Conservation (phyloP, 371 early-diverging fungal species). For the Lichtheimia ramosa region DNA sequence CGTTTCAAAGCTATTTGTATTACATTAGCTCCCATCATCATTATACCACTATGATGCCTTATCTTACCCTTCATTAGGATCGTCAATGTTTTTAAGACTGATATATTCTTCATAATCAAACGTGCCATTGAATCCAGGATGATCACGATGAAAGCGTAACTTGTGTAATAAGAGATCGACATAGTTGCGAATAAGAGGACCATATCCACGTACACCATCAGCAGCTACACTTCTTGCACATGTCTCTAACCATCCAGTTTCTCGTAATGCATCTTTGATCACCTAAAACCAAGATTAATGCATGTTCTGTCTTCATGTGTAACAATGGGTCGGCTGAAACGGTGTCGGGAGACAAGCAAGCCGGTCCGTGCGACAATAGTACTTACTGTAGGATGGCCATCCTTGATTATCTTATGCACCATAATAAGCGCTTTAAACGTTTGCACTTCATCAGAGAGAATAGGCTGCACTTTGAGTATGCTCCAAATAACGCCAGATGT, state of each 20-base stretch:
- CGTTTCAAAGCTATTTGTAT: conserved; percentile 75
- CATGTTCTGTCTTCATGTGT: neutral
- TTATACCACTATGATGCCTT: neutral
- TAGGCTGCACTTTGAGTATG: conserved; percentile 82
- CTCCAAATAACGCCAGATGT: conserved; percentile 87
- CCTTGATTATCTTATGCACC: conserved; percentile 93
- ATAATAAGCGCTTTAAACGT: conserved; percentile 95
- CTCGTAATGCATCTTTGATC: conserved; percentile 75
- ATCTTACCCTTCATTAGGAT: conserved; percentile 94
- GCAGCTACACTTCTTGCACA: conserved; percentile 66
- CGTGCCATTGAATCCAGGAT: conserved; percentile 92
- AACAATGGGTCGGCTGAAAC: neutral
- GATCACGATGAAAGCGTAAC: conserved; percentile 87
- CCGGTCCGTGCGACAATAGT: neutral
- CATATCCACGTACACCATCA: conserved; percentile 77
- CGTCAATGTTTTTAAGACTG: conserved; percentile 88
- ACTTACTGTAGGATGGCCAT: conserved; percentile 83
- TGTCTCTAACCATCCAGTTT: conserved; percentile 67
- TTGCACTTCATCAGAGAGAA: conserved; percentile 90
- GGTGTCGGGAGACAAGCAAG: neutral
- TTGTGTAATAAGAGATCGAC: conserved; percentile 87
- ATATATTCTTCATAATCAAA: conserved; percentile 98
- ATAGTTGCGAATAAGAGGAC: conserved; percentile 88
- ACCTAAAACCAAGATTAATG: conserved; percentile 40
- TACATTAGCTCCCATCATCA: neutral